Conservation (phyloP, 768 basidiomycete species). For the Suillus fuscotomentosus region DNA sequence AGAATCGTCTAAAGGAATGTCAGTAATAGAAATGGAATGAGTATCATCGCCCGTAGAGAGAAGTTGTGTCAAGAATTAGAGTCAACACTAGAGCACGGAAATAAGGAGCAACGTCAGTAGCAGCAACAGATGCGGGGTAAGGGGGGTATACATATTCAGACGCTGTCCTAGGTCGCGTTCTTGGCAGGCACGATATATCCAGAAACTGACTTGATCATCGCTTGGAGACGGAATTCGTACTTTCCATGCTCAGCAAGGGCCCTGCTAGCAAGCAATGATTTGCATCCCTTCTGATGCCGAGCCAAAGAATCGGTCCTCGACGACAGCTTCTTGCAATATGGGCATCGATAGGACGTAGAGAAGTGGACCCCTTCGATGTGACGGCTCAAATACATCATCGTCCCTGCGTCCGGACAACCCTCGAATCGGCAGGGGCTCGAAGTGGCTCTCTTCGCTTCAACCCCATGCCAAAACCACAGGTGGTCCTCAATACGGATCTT, state of each 20-base stretch:
- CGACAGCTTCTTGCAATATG: neutral
- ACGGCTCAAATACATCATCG: neutral
- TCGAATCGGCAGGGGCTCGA: neutral
- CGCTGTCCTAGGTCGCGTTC: too few species aligned
- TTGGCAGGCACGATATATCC: neutral
- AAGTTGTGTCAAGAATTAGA: neutral
- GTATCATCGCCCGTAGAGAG: neutral
- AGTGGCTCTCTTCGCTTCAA: too few species aligned
- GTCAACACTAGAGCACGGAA: neutral
- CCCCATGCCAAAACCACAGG: neutral
- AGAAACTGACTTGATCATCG: neutral
- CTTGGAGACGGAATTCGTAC: fast-evolving
- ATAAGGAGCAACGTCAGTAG: neutral
- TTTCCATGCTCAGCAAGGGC: neutral
- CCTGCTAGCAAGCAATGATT: neutral
- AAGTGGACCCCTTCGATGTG: neutral
- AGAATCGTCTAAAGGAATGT: too few species aligned
- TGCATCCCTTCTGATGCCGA: neutral
- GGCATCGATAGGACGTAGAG: neutral
- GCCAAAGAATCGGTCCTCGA: neutral
- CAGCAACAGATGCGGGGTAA: neutral
- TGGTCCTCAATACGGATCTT: neutral
- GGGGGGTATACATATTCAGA: neutral
- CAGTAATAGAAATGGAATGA: neutral
- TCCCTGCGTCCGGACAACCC: neutral